A percentile compares a stretch with the other conserved stretches of the same genome.
Evolutionary conservation across 345 rosid species (phyloP).

Genomic region (Ceriops decandra): DNA sequence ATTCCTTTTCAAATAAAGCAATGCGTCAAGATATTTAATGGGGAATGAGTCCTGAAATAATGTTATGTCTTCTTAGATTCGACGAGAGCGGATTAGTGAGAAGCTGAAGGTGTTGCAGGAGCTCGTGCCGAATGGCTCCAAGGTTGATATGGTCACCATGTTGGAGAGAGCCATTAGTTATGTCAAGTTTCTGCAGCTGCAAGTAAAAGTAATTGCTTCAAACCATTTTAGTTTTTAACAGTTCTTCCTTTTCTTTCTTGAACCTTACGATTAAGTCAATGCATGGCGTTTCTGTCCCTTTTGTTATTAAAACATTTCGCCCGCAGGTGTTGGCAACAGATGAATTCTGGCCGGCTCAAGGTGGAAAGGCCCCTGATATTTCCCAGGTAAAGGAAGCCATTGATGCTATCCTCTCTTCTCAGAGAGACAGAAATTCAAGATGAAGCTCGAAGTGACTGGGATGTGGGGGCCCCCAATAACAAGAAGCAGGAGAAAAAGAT

Average conservation of each 20-base stretch:
- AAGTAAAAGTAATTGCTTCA: slow-evolving; percentile 62
- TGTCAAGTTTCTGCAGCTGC: slow-evolving; percentile 95
- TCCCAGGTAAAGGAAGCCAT: slow-evolving; percentile 95
- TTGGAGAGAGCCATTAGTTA: slow-evolving; percentile 85
- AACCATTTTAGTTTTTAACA: not conserved
- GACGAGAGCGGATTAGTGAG: slow-evolving; percentile 89
- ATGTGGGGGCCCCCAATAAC: not conserved
- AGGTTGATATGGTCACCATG: slow-evolving; percentile 95
- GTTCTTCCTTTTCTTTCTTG: too few species aligned
- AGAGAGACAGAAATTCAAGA: slow-evolving; percentile 53
- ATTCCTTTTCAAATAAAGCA: not conserved
- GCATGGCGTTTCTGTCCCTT: too few species aligned
- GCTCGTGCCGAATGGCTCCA: slow-evolving; percentile 85
- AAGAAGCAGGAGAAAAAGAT: slow-evolving; percentile 10
- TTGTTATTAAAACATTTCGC: not conserved
- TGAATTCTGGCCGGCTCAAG: slow-evolving; percentile 96
- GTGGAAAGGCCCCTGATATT: slow-evolving; percentile 89
- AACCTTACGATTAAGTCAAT: too few species aligned
- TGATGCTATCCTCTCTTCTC: slow-evolving; percentile 86
- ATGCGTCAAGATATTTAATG: not conserved
- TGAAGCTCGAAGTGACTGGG: slow-evolving; percentile 18
- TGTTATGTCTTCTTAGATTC: slow-evolving; percentile 46
- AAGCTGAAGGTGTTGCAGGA: slow-evolving; percentile 78
- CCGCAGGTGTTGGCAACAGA: slow-evolving; percentile 82
- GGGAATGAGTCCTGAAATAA: not conserved